phyloP scores from a whole-genome alignment of 2,329 filamentous ascomycete species.

The Sporothrix pseudoabietina region DNA sequence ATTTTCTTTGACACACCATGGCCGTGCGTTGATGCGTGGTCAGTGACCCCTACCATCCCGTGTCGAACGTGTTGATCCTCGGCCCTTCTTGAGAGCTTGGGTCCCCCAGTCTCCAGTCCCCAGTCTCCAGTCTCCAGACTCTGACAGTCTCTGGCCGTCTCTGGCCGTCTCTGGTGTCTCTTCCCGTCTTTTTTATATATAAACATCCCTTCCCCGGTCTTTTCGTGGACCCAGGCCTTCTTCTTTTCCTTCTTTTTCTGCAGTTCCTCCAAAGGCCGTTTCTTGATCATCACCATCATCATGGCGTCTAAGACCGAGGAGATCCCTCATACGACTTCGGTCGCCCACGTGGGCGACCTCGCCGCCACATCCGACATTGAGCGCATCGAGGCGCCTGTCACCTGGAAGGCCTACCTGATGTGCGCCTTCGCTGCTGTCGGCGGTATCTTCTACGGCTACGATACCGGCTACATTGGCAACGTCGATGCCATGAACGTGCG shows the following conservation, averaged over 20 bases:
- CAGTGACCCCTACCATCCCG: neutral
- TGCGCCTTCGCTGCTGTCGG: slow-evolving; percentile 72
- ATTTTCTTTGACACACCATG: neutral
- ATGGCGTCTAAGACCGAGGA: neutral
- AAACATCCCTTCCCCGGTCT: neutral
- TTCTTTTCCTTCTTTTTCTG: neutral
- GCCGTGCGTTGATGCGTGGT: neutral
- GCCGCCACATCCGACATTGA: slow-evolving; percentile 53
- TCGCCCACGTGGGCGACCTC: slow-evolving; percentile 26
- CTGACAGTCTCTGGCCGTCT: neutral
- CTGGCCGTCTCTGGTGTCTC: neutral
- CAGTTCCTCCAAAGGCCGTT: neutral
- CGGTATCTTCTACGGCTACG: slow-evolving; percentile 77
- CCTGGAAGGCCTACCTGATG: slow-evolving; percentile 67
- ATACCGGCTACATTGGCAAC: slow-evolving; percentile 74
- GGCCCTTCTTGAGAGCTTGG: neutral
- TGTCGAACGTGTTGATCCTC: neutral
- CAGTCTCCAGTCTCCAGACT: neutral
- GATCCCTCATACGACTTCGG: neutral
- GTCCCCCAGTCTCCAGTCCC: neutral
- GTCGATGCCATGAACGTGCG: slow-evolving; percentile 58
- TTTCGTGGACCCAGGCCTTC: neutral
- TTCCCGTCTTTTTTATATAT: neutral
- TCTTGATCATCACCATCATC: neutral
- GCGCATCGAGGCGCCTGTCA: slow-evolving; percentile 68